Evolutionary conservation across 257 asterid genomes (phyloP).

Genomic region (Solanum bulbocastanum): DNA sequence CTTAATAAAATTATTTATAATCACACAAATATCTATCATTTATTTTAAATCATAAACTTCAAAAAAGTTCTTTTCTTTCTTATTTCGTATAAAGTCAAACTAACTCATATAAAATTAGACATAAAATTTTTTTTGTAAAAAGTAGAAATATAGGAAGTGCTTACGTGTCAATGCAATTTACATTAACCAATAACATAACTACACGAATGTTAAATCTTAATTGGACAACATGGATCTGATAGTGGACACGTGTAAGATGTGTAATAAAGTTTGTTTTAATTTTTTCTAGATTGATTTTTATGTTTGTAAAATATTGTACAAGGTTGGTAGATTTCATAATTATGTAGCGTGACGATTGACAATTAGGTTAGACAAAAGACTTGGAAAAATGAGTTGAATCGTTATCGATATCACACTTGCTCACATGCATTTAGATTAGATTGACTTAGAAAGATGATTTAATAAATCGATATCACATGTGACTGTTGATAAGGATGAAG

Average conservation of each 20-base stretch:
- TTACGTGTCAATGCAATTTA: neutral
- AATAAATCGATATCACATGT: too few relatives aligned
- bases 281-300: neutral
- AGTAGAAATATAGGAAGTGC: neutral
- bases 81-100: too few relatives aligned
- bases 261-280: neutral
- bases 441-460: too few relatives aligned
- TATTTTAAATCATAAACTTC: too few relatives aligned
- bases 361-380: neutral
- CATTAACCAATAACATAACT: neutral
- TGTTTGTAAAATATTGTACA: neutral
- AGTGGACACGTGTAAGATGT: neutral
- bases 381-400: neutral
- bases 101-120: too few relatives aligned
- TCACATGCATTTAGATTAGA: neutral
- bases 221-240: neutral
- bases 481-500: too few relatives aligned
- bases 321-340: neutral
- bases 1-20: too few relatives aligned
- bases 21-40: too few relatives aligned
- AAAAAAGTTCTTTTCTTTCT: too few relatives aligned
- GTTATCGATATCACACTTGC: too few relatives aligned
- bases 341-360: neutral
- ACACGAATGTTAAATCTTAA: neutral
- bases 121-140: too few relatives aligned